phyloP scores from a whole-genome alignment of 345 rosid genomes.

The Dipteronia sinensis region DNA sequence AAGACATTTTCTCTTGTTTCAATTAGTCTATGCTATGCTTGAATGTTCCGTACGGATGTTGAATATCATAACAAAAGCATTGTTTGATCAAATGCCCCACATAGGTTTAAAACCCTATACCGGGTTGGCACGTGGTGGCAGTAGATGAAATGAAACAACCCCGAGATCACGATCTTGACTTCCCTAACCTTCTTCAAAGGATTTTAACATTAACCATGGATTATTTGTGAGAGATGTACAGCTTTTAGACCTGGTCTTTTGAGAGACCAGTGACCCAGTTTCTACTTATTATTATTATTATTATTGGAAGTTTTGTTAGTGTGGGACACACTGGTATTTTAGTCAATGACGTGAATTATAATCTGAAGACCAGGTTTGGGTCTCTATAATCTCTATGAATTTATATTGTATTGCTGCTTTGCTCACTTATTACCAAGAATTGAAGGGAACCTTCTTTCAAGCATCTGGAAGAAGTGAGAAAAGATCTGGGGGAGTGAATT shows the following conservation, averaged over 20 bases:
- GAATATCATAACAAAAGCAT: not conserved
- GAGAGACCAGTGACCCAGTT: not conserved
- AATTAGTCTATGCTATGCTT: not conserved
- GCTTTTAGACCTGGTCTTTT: not conserved
- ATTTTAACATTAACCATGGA: not conserved
- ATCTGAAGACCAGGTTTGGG: not conserved
- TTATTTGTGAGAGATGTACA: not conserved
- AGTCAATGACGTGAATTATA: slow-evolving; percentile 11
- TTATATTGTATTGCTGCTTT: not conserved
- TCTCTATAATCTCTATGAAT: not conserved
- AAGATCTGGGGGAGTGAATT: not conserved
- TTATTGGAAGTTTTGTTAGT: not conserved
- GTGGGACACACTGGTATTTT: slow-evolving; percentile 11
- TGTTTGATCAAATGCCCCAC: not conserved
- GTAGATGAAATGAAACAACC: not conserved
- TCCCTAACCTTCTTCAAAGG: not conserved
- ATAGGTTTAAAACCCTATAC: not conserved
- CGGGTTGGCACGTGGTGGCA: not conserved
- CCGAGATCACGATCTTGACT: not conserved
- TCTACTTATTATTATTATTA: not conserved
- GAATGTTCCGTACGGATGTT: not conserved
- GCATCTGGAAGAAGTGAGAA: not conserved
- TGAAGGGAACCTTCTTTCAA: not conserved
- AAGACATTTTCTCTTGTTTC: not conserved
- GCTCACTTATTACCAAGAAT: slow-evolving; percentile 8